Evolutionary conservation across 108 stramenopile species (phyloP), one percentile per base, ranked within the genome.

Genomic region (Chaetoceros muelleri): DNA sequence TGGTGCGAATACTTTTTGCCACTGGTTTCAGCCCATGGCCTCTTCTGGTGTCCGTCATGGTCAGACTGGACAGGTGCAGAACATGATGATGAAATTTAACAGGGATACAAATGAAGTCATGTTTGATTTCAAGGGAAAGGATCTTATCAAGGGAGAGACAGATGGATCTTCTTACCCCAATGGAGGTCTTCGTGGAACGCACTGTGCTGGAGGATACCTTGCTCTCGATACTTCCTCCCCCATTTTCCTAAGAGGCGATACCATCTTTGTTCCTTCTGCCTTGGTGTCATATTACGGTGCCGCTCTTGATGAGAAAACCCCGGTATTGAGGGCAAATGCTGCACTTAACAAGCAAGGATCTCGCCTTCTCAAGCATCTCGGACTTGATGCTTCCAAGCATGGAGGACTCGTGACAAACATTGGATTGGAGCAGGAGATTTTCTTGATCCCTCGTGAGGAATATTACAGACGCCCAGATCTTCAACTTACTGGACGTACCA

Each of bases 221-320:
- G 87, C 93, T 18, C 53, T 92, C 23, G 96, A 97, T 61, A 82
- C 90, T 50, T 81, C 84, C 17, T 85, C 82, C 18, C 92, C 90
- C 25, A 92, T 94, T 55, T 90, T 94, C 58, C 71, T 93, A 48
- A 80, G 94, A 34, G 94, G 90, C 3, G 96, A 97, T 65, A 94
- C 90, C 46, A 75, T 97, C 60, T 95, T 90, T 72, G 89, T 97
- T 47, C 96, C 96, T 3, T 74, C 82, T 21, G 92, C 82, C 48
- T 84, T 97, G 60, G 93, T 95, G 17, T 84, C 82, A 5, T 94
- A 89, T 70, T 81, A 94, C 67, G 96, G 96, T 46, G 82, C 83
- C 27, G 96, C 96, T 13, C 74, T 97, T 30, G 96, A 97, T 61
- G 96, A 97, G 68, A 97, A 97, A 85, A 97, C 94, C 3, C 96